Evolutionary conservation across 2,329 filamentous ascomycete genomes (phyloP).

Genomic region (Chaetothyriales sp.): DNA sequence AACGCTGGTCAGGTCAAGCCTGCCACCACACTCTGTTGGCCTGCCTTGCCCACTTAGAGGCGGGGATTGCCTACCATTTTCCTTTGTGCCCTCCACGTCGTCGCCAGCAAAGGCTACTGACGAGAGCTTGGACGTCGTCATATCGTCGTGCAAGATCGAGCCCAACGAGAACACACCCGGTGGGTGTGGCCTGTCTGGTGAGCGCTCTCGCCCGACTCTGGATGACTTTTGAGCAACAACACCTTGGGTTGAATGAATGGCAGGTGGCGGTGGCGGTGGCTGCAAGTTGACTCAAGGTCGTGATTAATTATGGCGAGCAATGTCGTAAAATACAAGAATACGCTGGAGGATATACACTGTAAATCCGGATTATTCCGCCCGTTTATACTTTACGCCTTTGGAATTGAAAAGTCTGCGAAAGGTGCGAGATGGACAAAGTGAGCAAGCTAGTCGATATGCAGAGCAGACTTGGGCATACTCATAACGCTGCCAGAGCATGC

Average conservation of each 20-base stretch:
- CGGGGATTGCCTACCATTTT: slow-evolving; percentile 7
- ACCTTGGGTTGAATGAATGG: not conserved
- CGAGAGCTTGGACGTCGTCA: slow-evolving; percentile 13
- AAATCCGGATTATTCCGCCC: too few relatives aligned
- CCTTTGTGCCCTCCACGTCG: slow-evolving; percentile 5
- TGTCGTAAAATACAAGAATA: too few relatives aligned
- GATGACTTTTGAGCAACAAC: not conserved
- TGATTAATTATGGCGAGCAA: too few relatives aligned
- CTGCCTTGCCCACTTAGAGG: not conserved
- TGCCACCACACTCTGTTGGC: not conserved
- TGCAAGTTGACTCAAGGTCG: too few relatives aligned
- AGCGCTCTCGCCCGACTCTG: not conserved
- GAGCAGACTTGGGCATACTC: too few relatives aligned
- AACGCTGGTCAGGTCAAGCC: not conserved
- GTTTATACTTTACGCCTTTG: too few relatives aligned
- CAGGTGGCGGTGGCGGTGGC: too few relatives aligned
- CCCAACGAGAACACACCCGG: not conserved
- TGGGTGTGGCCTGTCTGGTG: not conserved
- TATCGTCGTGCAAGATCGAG: not conserved
- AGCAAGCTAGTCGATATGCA: too few relatives aligned
- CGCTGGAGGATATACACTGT: too few relatives aligned
- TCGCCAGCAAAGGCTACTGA: slow-evolving; percentile 14
- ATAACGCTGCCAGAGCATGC: too few relatives aligned
- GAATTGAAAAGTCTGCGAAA: too few relatives aligned
- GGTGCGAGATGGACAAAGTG: too few relatives aligned